Percentiles rank a stretch among this genome's conserved stretches.
phyloP scores from a whole-genome alignment of 83 land plant species.

The Thuja plicata region DNA sequence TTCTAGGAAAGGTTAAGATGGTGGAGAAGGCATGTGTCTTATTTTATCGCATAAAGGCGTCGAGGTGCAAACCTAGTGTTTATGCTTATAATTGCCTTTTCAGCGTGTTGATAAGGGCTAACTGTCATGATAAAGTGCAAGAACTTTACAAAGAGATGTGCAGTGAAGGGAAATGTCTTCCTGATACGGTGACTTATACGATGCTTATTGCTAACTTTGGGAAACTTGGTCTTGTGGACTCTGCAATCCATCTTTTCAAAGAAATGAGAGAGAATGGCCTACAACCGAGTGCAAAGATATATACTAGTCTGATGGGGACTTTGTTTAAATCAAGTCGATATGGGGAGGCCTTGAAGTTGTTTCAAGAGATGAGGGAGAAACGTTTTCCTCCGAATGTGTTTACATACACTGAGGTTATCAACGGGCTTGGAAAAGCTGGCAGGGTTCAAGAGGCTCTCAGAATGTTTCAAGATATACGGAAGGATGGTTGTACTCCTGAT shows the following conservation, averaged over 20 bases:
- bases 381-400: slow-evolving; percentile 48
- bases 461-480: slow-evolving; percentile 47
- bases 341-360: slow-evolving; percentile 44
- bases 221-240: slow-evolving; percentile 55
- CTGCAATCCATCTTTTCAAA: slow-evolving; percentile 57
- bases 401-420: slow-evolving; percentile 76
- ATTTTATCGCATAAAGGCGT: slow-evolving; percentile 63
- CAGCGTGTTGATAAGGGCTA: slow-evolving; percentile 58
- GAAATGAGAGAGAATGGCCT: slow-evolving; percentile 80
- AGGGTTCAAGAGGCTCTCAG: slow-evolving; percentile 61
- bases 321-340: slow-evolving; percentile 45
- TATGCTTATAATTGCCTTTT: slow-evolving; percentile 62
- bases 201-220: slow-evolving; percentile 61
- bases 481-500: slow-evolving; percentile 64
- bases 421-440: slow-evolving; percentile 66
- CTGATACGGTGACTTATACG: slow-evolving; percentile 75
- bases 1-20: slow-evolving; percentile 69
- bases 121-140: slow-evolving; percentile 60
- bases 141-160: slow-evolving; percentile 82
- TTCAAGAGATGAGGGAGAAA: slow-evolving; percentile 53
- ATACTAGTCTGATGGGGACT: slow-evolving; percentile 52
- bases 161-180: slow-evolving; percentile 62
- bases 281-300: slow-evolving; percentile 65
- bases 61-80: slow-evolving; percentile 53
- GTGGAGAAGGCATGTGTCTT: slow-evolving; percentile 60